A percentile compares a stretch with the other conserved stretches of the same genome.
Evolutionary conservation across 23 red algal species (phyloP).

Genomic region (Gracilaria vermiculophylla): DNA sequence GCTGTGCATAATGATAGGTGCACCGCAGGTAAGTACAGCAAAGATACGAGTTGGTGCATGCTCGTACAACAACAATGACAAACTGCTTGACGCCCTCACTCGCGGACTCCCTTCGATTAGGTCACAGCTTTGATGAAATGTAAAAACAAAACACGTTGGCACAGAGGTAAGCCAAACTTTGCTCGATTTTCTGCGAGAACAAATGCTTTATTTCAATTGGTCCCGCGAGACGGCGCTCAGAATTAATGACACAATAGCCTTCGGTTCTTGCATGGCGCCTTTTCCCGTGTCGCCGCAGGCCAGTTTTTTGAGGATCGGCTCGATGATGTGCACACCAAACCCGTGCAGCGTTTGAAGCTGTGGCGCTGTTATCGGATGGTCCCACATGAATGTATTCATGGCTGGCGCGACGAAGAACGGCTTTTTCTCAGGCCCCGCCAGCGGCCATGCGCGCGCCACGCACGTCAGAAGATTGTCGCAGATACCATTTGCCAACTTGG

Average conservation of each 20-base stretch:
- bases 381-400: conserved; percentile 97
- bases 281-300: conserved; percentile 89
- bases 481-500: conserved; percentile 82
- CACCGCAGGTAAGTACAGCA: too few relatives aligned
- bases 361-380: conserved; percentile 53
- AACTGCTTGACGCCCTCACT: too few relatives aligned
- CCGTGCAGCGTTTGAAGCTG: conserved; percentile 35
- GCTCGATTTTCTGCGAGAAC: neutral
- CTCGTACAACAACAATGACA: too few relatives aligned
- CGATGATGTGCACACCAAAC: conserved; percentile 56
- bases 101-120: too few relatives aligned
- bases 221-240: neutral
- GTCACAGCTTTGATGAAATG: neutral
- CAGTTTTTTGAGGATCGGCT: conserved; percentile 74
- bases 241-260: conserved; percentile 50
- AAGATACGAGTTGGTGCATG: too few relatives aligned
- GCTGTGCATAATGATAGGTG: too few relatives aligned
- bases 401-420: conserved; percentile 91
- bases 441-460: conserved; percentile 76
- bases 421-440: neutral
- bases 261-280: conserved; percentile 81
- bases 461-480: conserved; percentile 92
- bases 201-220: neutral
- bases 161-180: too few relatives aligned
- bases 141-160: too few relatives aligned